phyloP scores from a whole-genome alignment of 2,329 filamentous ascomycete species.

The Arthroderma sp. region DNA sequence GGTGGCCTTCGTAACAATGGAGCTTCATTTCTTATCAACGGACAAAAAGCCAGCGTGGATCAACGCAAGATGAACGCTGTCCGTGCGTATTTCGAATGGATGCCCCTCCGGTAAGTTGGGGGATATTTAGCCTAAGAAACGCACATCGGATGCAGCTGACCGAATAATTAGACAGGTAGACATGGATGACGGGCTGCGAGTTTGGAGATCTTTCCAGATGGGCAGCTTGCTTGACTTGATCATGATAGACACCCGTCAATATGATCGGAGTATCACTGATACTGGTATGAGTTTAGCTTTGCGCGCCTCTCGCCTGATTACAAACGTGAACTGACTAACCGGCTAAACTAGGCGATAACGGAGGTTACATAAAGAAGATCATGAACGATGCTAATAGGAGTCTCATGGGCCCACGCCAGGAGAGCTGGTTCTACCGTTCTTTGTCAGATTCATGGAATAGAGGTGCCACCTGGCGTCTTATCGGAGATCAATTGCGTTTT shows the following conservation, averaged over 20 bases:
- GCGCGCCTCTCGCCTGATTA: background rate
- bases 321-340: background rate
- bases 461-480: constrained; percentile 55
- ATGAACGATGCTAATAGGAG: constrained; percentile 53
- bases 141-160: background rate
- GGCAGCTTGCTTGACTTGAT: constrained; percentile 53
- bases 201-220: constrained; percentile 55
- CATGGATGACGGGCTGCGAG: constrained; percentile 54
- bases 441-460: constrained; percentile 45
- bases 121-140: background rate
- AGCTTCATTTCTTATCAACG: constrained; percentile 47
- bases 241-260: constrained; percentile 56
- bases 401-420: constrained; percentile 59
- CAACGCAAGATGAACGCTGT: constrained; percentile 62
- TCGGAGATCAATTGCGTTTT: constrained; percentile 36
- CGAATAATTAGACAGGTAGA: constrained; percentile 37
- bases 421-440: constrained; percentile 57
- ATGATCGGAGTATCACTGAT: constrained; percentile 52
- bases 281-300: constrained; percentile 26
- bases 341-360: constrained; percentile 28
- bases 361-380: constrained; percentile 48
- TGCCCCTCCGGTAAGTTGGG: constrained; percentile 36
- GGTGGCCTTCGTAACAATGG: constrained; percentile 52
- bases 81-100: constrained; percentile 56
- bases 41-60: constrained; percentile 47